Percentiles rank a stretch among this genome's conserved stretches.
phyloP scores from a whole-genome alignment of 169 alveolate genomes.

The Cryptosporidium canis region DNA sequence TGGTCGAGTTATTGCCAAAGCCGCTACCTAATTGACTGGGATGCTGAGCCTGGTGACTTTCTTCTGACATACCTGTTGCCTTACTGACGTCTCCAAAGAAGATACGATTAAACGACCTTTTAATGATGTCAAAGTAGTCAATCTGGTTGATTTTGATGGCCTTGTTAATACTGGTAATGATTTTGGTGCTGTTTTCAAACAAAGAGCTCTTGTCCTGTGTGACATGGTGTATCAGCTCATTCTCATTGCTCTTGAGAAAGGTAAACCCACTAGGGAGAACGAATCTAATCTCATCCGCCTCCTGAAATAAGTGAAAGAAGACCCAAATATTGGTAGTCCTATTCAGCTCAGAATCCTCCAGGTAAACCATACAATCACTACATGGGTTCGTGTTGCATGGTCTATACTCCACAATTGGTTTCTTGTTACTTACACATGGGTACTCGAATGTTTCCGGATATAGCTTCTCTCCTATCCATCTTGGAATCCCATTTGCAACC shows the following conservation, averaged over 20 bases:
- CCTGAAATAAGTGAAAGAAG: slow-evolving; percentile 63
- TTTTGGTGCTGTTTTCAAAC: not conserved
- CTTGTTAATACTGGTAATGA: not conserved
- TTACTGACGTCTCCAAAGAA: not conserved
- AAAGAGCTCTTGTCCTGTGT: not conserved
- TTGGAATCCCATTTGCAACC: slow-evolving; percentile 68
- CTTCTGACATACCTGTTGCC: not conserved
- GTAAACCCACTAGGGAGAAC: slow-evolving; percentile 54
- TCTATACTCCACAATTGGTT: slow-evolving; percentile 57
- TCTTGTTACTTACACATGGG: slow-evolving; percentile 69
- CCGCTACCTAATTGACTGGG: not conserved
- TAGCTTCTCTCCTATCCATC: slow-evolving; percentile 69
- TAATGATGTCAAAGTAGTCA: slow-evolving; percentile 13
- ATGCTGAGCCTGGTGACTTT: no score
- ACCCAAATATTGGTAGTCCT: slow-evolving; percentile 56
- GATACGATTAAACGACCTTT: not conserved
- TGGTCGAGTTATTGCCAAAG: not conserved
- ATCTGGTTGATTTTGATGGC: not conserved
- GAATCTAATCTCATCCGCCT: slow-evolving; percentile 55
- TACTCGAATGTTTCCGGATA: slow-evolving; percentile 59
- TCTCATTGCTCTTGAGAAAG: slow-evolving; percentile 4
- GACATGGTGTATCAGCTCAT: slow-evolving; percentile 23
- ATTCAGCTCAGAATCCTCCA: slow-evolving; percentile 38
- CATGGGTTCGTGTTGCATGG: slow-evolving; percentile 71
- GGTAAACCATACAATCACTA: slow-evolving; percentile 66